phyloP scores from a whole-genome alignment of 2,329 filamentous ascomycete genomes.

The Cytospora schulzeri region DNA sequence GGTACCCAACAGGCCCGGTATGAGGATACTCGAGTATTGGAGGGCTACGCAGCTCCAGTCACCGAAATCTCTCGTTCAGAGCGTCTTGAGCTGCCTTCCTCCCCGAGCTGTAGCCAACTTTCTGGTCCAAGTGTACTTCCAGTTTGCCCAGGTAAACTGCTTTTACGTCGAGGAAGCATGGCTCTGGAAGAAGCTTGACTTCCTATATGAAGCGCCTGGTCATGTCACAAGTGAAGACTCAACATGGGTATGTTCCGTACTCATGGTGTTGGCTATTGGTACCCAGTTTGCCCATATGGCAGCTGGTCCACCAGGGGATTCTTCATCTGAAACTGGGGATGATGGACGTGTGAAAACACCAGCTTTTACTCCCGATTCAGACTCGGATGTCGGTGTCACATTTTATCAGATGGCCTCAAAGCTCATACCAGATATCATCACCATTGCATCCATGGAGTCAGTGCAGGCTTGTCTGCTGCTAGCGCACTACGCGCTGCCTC shows the following conservation, averaged over 20 bases:
- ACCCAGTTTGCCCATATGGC: constrained; percentile 55
- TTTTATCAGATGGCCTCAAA: constrained; percentile 60
- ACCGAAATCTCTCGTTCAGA: constrained; percentile 39
- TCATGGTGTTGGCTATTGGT: constrained; percentile 52
- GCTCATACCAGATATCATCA: constrained; percentile 58
- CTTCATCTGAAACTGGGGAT: constrained; percentile 39
- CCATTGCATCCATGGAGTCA: constrained; percentile 57
- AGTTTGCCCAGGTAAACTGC: constrained; percentile 51
- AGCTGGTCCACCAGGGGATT: constrained; percentile 30
- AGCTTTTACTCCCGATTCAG: constrained; percentile 29
- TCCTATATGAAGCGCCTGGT: constrained; percentile 44
- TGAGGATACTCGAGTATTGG: constrained; percentile 42
- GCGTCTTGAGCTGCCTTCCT: constrained; percentile 45
- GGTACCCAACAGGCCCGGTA: constrained; percentile 24
- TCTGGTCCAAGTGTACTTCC: constrained; percentile 49
- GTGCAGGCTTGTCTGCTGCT: constrained; percentile 60
- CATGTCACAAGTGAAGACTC: constrained; percentile 44
- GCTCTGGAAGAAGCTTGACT: constrained; percentile 44
- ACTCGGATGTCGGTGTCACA: constrained; percentile 56
- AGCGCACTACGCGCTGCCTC: constrained; percentile 56
- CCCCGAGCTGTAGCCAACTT: constrained; percentile 51
- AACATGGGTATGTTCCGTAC: constrained; percentile 47
- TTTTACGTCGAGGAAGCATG: constrained; percentile 50
- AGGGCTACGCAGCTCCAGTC: constrained; percentile 50
- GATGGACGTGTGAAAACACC: constrained; percentile 45